A percentile compares a stretch with the other conserved stretches of the same genome.
Conservation (phyloP, 371 early-diverging fungal genomes). For the Mortierella sp. region DNA sequence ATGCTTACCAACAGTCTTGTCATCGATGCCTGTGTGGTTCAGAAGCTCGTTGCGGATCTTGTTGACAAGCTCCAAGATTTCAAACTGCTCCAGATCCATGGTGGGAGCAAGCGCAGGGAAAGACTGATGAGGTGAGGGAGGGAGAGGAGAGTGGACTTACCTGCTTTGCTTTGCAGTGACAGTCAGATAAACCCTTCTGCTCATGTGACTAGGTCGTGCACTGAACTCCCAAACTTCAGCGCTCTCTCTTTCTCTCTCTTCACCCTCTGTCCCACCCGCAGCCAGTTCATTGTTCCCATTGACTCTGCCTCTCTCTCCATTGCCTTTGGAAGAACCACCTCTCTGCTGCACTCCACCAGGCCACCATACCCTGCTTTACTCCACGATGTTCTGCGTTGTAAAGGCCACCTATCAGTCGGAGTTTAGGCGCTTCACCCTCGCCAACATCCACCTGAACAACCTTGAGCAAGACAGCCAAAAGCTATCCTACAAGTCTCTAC, state of each 20-base stretch:
- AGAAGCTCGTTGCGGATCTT: constrained; percentile 91
- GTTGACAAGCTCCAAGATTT: constrained; percentile 89
- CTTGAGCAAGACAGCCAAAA: constrained; percentile 17
- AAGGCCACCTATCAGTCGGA: constrained; percentile 37
- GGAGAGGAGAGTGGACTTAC: neutral
- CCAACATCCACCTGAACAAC: constrained; percentile 36
- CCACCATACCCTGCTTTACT: neutral
- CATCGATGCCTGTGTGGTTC: constrained; percentile 93
- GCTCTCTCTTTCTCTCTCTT: neutral
- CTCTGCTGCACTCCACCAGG: neutral
- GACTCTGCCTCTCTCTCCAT: neutral
- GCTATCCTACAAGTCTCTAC: constrained; percentile 26
- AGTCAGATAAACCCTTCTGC: no score
- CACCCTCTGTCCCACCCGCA: neutral
- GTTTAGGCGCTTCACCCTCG: constrained; percentile 45
- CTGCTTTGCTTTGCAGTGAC: no score
- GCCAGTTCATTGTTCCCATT: neutral
- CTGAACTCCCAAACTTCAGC: no score
- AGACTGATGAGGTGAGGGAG: neutral
- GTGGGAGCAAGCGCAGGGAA: neutral
- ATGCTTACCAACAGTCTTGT: constrained; percentile 76
- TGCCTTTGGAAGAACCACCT: neutral
- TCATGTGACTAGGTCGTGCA: constrained; percentile 17
- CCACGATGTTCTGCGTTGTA: constrained; percentile 38
- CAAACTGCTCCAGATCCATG: constrained; percentile 82